Evolutionary conservation across 139 green algal species (phyloP), one percentile per base, ranked within the genome.

Genomic region (Chlorella sp.): DNA sequence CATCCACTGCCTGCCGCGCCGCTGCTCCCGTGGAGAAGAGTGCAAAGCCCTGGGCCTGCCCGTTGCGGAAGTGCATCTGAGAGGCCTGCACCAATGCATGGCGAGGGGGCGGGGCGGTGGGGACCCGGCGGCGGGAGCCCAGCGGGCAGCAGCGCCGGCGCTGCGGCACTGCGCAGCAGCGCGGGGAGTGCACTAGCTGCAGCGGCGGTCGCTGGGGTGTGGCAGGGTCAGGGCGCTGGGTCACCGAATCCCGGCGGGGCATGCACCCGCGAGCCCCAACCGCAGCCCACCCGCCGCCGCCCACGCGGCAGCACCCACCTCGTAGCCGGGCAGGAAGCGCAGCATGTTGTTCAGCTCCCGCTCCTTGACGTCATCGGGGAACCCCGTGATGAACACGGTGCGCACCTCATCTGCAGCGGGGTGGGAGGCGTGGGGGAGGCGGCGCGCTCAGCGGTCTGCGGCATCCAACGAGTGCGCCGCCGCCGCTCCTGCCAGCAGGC

Each of bases 301-400:
- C 26, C 30, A 47, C 26, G 11, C 15, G 0, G 1, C 18, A 15
- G 4, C n/a, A 23, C 86, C 26, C 47, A 96, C 94, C 91, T 98
- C 93, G 82, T 98, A 98, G 36, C 95, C 96, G 17, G 95, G 94
- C 74, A 98, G 85, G 85, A 98, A 98, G 15, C 95, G 91, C 47
- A 98, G 87, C 75, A 99, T 81, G 83, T 98, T 99, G 80, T 97
- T 97, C n/a, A 99, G 92, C 89, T 99, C 96, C 4, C 96, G 86
- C 88, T 99, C 96, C 85, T 95, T 97, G 7, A 98, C 89, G 56
- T 99, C 95, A 1, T 74, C 44, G 0, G 96, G 96, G 78, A 99
- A 99, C 17, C 96, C 96, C 0, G 94, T 93, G 26, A 98, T 88
- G 74, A 97, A 98, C 32, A 98, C 88, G 4, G 96, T 98, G 16